Evolutionary conservation across 2,329 filamentous ascomycete species (phyloP).

Genomic region (Claviceps sorghi): DNA sequence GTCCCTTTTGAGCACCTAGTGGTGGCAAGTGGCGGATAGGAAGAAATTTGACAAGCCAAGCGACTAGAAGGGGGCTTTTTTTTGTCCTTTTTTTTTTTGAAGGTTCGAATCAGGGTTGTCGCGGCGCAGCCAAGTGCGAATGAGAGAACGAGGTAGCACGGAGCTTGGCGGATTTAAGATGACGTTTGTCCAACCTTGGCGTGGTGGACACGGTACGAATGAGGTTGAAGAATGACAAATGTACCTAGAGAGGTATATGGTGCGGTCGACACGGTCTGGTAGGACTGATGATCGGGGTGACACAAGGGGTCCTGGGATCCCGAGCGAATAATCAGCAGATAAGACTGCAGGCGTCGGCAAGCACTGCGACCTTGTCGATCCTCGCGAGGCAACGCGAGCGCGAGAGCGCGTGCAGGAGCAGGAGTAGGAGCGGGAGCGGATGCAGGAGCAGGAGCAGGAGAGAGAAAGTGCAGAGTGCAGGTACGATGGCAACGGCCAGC

Average conservation of each 20-base stretch:
- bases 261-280: not conserved
- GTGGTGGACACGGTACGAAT: constrained; percentile 6
- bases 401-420: not conserved
- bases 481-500: not conserved
- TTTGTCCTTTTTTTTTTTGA: not conserved
- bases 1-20: not conserved
- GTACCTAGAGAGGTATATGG: not conserved
- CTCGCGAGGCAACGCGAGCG: not conserved
- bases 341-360: constrained; percentile 4
- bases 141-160: constrained; percentile 1
- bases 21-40: not conserved
- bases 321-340: constrained; percentile 1
- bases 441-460: not conserved
- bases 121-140: constrained; percentile 5
- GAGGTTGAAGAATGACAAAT: not conserved
- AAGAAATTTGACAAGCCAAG: not conserved
- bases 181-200: constrained; percentile 11
- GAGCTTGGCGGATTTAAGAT: constrained; percentile 12
- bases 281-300: not conserved
- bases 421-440: not conserved
- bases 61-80: not conserved
- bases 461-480: too few relatives aligned
- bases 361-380: constrained; percentile 6
- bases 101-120: not conserved
- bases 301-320: not conserved